Conservation (phyloP, 495 filamentous ascomycete species). For the Tuber melanosporum region DNA sequence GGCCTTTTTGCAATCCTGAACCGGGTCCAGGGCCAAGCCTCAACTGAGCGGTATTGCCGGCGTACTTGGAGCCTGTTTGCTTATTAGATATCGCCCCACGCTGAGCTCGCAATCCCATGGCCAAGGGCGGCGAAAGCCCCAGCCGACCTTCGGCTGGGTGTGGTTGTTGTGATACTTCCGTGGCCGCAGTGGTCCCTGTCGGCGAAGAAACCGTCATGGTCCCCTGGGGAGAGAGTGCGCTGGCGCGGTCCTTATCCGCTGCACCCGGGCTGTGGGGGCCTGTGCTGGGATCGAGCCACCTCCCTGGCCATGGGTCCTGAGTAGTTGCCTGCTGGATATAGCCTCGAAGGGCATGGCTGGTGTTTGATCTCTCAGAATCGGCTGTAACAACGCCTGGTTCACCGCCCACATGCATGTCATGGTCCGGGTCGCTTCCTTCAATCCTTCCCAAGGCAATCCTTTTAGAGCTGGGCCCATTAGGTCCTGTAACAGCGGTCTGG, state of each 20-base stretch:
- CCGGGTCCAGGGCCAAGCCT: not conserved
- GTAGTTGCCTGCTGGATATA: not conserved
- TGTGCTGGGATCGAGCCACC: not conserved
- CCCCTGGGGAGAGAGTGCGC: not conserved
- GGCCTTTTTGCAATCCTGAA: slow-evolving; percentile 5
- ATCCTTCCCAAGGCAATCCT: slow-evolving; percentile 7
- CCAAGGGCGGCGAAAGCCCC: not conserved
- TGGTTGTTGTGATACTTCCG: not conserved
- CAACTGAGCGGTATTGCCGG: not conserved
- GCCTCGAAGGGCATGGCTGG: not conserved
- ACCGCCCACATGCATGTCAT: not conserved
- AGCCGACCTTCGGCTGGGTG: not conserved
- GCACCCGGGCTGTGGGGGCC: not conserved
- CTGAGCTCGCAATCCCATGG: not conserved
- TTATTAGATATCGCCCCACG: slow-evolving; percentile 1
- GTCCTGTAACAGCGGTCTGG: not conserved
- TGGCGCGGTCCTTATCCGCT: not conserved
- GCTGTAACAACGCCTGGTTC: not conserved
- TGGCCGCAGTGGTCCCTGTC: not conserved
- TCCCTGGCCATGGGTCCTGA: slow-evolving; percentile 2
- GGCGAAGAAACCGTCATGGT: not conserved
- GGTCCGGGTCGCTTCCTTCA: slow-evolving; percentile 18
- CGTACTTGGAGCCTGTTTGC: not conserved
- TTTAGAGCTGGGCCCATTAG: not conserved
- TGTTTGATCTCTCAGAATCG: not conserved